phyloP scores from a whole-genome alignment of 1,284 basidiomycete genomes.

The Coriolopsis trogii region DNA sequence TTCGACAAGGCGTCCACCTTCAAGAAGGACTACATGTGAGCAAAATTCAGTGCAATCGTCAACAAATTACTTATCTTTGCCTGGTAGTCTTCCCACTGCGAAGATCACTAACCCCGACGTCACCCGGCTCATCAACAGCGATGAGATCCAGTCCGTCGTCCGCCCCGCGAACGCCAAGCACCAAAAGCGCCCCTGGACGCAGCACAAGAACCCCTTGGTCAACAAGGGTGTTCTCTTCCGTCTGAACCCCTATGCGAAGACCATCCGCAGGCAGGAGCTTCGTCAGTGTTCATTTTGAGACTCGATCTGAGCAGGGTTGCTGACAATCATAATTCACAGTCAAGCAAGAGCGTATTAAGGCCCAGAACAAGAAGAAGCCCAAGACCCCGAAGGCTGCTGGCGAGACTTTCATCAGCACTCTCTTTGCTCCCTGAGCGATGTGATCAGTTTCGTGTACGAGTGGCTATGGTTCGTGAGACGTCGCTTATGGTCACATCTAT shows the following conservation, averaged over 20 bases:
- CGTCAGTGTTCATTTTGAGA: conserved; percentile 51
- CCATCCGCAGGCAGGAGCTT: conserved; percentile 85
- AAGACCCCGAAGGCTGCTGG: conserved; percentile 69
- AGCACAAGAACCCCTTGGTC: conserved; percentile 98
- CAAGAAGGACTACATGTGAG: conserved; percentile 94
- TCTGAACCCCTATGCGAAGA: conserved; percentile 99
- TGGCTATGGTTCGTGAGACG: conserved; percentile 25
- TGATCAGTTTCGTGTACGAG: conserved; percentile 18
- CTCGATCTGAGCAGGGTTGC: neutral
- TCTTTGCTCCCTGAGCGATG: conserved; percentile 79
- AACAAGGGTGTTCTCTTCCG: conserved; percentile 98
- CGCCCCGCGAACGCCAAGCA: conserved; percentile 82
- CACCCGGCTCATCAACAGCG: conserved; percentile 97
- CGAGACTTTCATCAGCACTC: conserved; percentile 85
- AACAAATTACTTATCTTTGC: conserved; percentile 1
- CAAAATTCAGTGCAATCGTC: conserved; percentile 20
- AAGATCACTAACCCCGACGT: conserved; percentile 99
- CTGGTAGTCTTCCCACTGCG: conserved; percentile 79
- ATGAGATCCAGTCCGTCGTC: conserved; percentile 95
- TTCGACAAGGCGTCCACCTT: conserved; percentile 81
- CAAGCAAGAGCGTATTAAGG: conserved; percentile 77
- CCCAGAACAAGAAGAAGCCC: conserved; percentile 64
- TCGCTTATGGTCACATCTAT: conserved; percentile 26
- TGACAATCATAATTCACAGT: conserved; percentile 43
- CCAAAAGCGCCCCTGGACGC: conserved; percentile 95